Conservation (phyloP, 1,284 basidiomycete genomes). For the Stygiomarasmius scandens region DNA sequence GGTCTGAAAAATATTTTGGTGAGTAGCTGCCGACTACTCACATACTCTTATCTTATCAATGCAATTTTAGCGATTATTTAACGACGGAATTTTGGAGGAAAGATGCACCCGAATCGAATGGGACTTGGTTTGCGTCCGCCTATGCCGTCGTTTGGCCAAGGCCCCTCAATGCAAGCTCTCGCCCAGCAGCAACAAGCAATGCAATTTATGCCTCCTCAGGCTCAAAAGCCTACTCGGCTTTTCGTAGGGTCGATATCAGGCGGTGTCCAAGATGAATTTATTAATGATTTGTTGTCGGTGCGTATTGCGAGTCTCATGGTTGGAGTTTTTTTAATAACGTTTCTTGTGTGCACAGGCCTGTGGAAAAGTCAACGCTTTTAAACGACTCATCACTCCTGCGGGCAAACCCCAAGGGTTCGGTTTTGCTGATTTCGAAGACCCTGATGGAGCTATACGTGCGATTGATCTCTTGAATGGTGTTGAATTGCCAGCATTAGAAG, state of each 20-base stretch:
- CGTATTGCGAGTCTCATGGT: slow-evolving; percentile 30
- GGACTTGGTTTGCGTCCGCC: slow-evolving; percentile 84
- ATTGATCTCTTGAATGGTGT: slow-evolving; percentile 80
- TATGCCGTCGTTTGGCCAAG: slow-evolving; percentile 82
- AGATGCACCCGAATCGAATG: slow-evolving; percentile 76
- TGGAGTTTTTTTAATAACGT: background rate
- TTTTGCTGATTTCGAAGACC: slow-evolving; percentile 91
- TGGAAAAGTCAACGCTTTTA: slow-evolving; percentile 79
- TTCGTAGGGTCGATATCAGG: slow-evolving; percentile 96
- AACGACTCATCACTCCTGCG: slow-evolving; percentile 85
- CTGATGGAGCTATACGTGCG: slow-evolving; percentile 87
- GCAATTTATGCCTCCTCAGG: slow-evolving; percentile 62
- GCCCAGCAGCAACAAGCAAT: slow-evolving; percentile 81
- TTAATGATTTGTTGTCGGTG: slow-evolving; percentile 80
- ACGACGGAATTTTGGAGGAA: too few species aligned
- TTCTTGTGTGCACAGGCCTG: too few species aligned
- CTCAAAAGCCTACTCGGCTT: slow-evolving; percentile 65
- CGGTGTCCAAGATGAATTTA: slow-evolving; percentile 81
- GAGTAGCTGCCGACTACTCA: too few species aligned
- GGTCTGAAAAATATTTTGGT: too few species aligned
- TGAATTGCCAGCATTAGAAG: slow-evolving; percentile 85
- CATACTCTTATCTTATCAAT: too few species aligned
- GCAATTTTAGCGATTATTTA: too few species aligned
- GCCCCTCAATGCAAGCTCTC: slow-evolving; percentile 84
- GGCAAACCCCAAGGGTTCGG: slow-evolving; percentile 95